Base-by-base conservation (phyloP, 768 basidiomycete genomes). In the Lepiota subincarnata region DNA sequence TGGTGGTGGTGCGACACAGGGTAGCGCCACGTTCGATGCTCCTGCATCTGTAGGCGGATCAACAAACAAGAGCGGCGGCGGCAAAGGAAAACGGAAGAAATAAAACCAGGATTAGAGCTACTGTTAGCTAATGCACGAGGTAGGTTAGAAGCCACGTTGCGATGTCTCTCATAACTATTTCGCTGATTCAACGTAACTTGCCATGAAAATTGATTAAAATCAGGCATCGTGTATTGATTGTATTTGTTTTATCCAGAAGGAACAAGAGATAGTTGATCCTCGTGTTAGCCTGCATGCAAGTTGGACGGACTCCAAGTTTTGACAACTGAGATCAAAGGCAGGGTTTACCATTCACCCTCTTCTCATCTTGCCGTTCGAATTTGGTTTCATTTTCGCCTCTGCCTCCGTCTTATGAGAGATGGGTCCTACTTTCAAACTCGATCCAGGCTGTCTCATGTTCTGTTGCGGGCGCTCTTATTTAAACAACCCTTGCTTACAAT, bases 81-180 rank as follows among this genome's bases (percentile, higher is more conserved):
- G 76, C 8, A 87, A 84, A 65, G 77, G 80, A 47, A 87, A 84
- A 74, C 87, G 84, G 74, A 84, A 79, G 70, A 85, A 81, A 72
- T 86, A 76, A 65, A 43, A 40, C 22, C 14, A 36, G n/a, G 40
- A 6, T 13, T 35, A 19, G 24, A 26, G 20, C 34, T 36, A 22
- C 18, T 24, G 10, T 22, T 24, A 26, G n/a, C 36, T 42, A 20
- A 41, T 48, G 26, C 55, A 51, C 44, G 50, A 55, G 55, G 57
- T 53, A 38, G 39, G 53, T 50, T 37, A 19, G 42, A 38, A 51
- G 39, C 39, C n/a, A 31, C 31, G 14, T 41, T 47, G 26, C 28
- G 10, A 14, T 28, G 10, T 7, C 12, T 3, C 11, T 16, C 54
- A 14, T 34, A 13, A 24, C 13, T 2, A 28, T 43, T 53, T 43